phyloP scores from a whole-genome alignment of 257 asterid genomes.

The Ligustrum vulgare region DNA sequence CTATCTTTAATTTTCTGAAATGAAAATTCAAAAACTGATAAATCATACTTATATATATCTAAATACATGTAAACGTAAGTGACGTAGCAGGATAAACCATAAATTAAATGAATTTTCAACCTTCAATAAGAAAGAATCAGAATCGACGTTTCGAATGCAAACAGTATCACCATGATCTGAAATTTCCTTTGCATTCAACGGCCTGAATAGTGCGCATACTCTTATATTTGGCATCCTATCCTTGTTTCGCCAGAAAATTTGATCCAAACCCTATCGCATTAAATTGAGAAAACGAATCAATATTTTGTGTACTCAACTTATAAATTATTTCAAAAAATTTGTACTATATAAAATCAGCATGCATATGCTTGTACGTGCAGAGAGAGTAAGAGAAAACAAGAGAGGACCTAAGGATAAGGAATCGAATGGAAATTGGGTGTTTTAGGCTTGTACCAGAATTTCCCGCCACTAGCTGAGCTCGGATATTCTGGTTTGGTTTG shows the following conservation, averaged over 20 bases:
- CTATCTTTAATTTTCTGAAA: background rate
- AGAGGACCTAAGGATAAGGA: background rate
- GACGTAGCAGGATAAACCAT: background rate
- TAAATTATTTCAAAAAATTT: too few species aligned
- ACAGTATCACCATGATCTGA: constrained; percentile 57
- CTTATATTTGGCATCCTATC: constrained; percentile 53
- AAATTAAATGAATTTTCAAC: constrained; percentile 23
- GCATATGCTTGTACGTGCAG: too few species aligned
- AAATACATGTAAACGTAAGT: background rate
- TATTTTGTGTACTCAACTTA: background rate
- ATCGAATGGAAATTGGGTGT: background rate
- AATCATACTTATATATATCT: background rate
- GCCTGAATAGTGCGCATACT: constrained; percentile 82
- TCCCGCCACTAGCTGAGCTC: constrained; percentile 25
- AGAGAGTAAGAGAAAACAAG: background rate
- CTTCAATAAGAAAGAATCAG: constrained; percentile 69
- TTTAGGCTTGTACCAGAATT: background rate
- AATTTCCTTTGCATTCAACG: constrained; percentile 66
- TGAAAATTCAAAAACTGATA: background rate
- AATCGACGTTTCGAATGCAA: constrained; percentile 52
- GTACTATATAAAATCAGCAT: background rate
- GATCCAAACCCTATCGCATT: background rate
- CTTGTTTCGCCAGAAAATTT: constrained; percentile 20
- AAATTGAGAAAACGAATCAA: background rate
- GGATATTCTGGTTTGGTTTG: background rate